Evolutionary conservation across 2,329 filamentous ascomycete genomes (phyloP), one percentile per base, ranked within the genome.

Genomic region (Cladophialophora psammophila): DNA sequence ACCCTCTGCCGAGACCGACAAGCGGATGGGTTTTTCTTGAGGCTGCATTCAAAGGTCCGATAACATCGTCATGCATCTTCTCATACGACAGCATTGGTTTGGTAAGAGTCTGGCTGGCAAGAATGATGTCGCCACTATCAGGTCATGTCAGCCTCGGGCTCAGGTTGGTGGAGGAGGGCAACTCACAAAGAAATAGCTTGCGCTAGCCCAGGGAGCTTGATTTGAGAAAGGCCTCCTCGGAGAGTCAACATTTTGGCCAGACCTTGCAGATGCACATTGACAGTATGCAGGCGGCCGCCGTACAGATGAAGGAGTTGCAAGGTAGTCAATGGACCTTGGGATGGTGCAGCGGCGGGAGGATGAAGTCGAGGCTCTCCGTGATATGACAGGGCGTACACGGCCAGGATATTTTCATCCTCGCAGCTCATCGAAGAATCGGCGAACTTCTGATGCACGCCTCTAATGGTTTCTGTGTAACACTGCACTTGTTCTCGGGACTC

Each of bases 241-340:
- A 79, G 58, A 20, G 75, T 74, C 48, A 81, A 65, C 68, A 80
- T 72, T 55, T 78, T 75, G 5, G 76, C 68, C 35, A 80, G 65
- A 0, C 78, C 78, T 57, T 74, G 69, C 10, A 77, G 67, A 66
- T 80, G 78, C 2, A 78, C 71, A 26, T 68, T 63, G 52, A 78
- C 72, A 34, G 79, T 79, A 5, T 76, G 74, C 4, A 74, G 72
- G 12, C 77, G 71, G 61, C 68, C 68, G 26, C 77, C 77, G 58
- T 79, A 79, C 6, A 79, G 72, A 60, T 78, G 75, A 4, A 80
- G 64, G 74, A 77, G 78, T 63, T 79, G 78, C 55, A 80, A 63
- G 2, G 73, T 73, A 26, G 74, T 75, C 54, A 79, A 72, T 1
- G 78, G 78, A 2, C 78, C 72, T 18, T 75, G 74, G 26, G 78